Conservation (phyloP, 2,329 filamentous ascomycete genomes). For the Aspergillus neoniger region DNA sequence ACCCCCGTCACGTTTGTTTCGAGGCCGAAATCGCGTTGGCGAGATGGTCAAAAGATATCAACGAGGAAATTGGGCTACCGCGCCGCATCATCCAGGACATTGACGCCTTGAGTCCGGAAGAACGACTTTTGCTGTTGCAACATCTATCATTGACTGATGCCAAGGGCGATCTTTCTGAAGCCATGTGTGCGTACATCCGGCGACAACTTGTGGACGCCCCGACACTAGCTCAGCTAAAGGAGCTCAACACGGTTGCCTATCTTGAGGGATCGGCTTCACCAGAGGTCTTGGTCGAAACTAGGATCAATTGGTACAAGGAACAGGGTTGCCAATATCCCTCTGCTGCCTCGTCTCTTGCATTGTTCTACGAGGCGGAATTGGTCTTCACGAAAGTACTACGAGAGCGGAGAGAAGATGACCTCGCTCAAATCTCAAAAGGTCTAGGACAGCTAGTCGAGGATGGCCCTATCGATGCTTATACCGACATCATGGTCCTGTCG, state of each 20-base stretch:
- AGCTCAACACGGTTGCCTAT: constrained; percentile 43
- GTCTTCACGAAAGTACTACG: constrained; percentile 32
- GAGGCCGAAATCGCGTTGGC: constrained; percentile 43
- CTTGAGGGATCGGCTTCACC: constrained; percentile 42
- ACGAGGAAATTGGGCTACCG: constrained; percentile 34
- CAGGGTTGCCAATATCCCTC: constrained; percentile 42
- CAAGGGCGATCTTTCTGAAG: constrained; percentile 29
- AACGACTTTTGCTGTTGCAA: constrained; percentile 43
- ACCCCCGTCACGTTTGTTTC: constrained; percentile 43
- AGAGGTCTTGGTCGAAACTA: constrained; percentile 40
- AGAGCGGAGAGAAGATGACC: constrained; percentile 33
- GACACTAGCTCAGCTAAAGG: constrained; percentile 42
- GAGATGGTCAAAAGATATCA: constrained; percentile 35
- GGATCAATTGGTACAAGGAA: constrained; percentile 47
- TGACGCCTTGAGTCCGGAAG: constrained; percentile 45
- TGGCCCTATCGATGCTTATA: constrained; percentile 46
- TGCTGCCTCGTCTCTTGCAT: constrained; percentile 30
- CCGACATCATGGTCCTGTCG: constrained; percentile 59
- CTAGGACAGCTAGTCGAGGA: constrained; percentile 38
- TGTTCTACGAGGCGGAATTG: constrained; percentile 43
- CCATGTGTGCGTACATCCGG: constrained; percentile 36
- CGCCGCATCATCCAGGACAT: constrained; percentile 47
- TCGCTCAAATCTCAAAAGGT: constrained; percentile 41
- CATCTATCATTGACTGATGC: constrained; percentile 36
- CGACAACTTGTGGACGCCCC: constrained; percentile 42